Evolutionary conservation across 1,284 basidiomycete genomes (phyloP).

Genomic region (Rhodotorula glutinis): DNA sequence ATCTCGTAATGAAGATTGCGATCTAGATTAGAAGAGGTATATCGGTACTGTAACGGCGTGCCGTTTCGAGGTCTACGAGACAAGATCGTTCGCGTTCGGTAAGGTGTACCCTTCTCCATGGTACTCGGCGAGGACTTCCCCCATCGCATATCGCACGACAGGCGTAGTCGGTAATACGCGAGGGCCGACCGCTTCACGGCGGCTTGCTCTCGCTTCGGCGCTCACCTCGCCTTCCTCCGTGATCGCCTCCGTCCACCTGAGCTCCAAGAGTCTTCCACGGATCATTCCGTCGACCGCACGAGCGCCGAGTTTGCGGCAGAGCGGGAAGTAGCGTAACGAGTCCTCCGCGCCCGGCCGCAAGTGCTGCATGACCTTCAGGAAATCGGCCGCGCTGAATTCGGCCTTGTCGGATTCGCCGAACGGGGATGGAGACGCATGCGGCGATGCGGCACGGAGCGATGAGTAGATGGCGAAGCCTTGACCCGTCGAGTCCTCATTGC

Average conservation of each 20-base stretch:
- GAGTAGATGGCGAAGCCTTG: conserved; percentile 27
- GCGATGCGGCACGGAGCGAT: conserved; percentile 54
- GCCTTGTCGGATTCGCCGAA: conserved; percentile 47
- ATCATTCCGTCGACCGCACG: conserved; percentile 76
- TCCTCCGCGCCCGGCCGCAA: conserved; percentile 45
- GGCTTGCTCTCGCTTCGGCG: conserved; percentile 6
- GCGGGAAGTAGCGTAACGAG: conserved; percentile 68
- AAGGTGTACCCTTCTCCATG: conserved; percentile 13
- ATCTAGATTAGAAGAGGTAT: background rate
- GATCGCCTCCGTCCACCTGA: conserved; percentile 69
- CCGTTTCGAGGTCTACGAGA: background rate
- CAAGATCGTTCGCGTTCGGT: background rate
- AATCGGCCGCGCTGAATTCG: conserved; percentile 50
- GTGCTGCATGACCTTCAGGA: conserved; percentile 66
- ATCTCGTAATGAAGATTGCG: conserved; percentile 14
- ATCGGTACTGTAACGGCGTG: background rate
- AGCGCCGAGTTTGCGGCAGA: conserved; percentile 72
- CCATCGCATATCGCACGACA: conserved; percentile 73
- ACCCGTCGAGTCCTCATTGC: background rate
- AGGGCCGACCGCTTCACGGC: conserved; percentile 53
- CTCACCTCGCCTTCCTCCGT: conserved; percentile 52
- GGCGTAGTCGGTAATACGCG: conserved; percentile 69
- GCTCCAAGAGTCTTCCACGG: conserved; percentile 65
- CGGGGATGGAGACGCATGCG: conserved; percentile 72
- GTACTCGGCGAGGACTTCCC: conserved; percentile 65